Percentiles rank a stretch among this genome's conserved stretches.
phyloP scores from a whole-genome alignment of 1,139 yeast genomes.

The Sugiyamaella japonica region DNA sequence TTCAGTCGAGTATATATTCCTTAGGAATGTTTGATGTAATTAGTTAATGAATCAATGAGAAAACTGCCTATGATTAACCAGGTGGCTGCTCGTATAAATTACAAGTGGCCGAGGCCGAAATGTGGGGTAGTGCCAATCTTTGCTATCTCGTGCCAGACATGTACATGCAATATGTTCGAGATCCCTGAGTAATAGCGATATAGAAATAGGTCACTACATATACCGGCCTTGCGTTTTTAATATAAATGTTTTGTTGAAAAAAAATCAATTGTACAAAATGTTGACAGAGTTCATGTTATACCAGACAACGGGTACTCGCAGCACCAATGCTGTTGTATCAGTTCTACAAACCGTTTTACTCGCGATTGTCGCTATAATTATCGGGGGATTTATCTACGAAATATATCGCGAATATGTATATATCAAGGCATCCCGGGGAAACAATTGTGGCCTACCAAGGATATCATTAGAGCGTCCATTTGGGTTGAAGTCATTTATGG shows the following conservation, averaged over 20 bases:
- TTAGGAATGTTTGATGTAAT: background rate
- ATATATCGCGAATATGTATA: background rate
- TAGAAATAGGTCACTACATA: background rate
- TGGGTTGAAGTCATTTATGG: conserved; percentile 19
- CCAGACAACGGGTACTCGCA: background rate
- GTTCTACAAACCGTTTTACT: background rate
- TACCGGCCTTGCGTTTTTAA: too few relatives aligned
- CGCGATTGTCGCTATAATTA: background rate
- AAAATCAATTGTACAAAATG: background rate
- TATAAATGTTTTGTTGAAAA: too few relatives aligned
- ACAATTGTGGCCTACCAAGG: background rate
- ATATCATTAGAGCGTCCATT: conserved; percentile 19
- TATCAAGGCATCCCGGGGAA: background rate
- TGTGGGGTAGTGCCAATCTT: background rate
- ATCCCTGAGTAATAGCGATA: background rate
- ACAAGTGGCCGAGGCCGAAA: background rate
- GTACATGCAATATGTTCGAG: background rate
- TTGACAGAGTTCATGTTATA: background rate
- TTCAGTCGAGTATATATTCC: conserved; percentile 36
- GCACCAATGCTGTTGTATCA: background rate
- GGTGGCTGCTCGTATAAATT: too few relatives aligned
- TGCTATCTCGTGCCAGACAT: background rate
- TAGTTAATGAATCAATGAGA: conserved; percentile 1
- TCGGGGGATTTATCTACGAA: background rate
- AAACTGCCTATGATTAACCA: background rate